Conservation (phyloP, 441 rosid genomes). For the Adansonia grandidieri region DNA sequence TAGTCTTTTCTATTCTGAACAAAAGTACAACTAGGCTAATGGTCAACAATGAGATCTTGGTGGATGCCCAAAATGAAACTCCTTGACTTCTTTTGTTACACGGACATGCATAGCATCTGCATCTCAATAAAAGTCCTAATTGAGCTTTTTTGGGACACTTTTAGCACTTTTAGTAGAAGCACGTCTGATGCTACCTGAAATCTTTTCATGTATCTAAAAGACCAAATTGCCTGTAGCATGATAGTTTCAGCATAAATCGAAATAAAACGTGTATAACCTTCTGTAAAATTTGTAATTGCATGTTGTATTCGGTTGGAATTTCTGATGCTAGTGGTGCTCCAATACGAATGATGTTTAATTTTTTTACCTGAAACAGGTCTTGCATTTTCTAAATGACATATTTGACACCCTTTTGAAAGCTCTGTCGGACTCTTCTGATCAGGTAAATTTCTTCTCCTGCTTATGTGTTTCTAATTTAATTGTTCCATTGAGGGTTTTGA, state of each 20-base stretch:
- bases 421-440: slow-evolving; percentile 90
- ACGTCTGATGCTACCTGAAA: not conserved
- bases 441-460: slow-evolving; percentile 53
- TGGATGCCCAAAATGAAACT: not conserved
- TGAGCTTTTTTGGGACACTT: not conserved
- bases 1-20: not conserved
- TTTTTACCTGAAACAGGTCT: slow-evolving; percentile 65
- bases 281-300: not conserved
- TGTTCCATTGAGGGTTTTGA: too few relatives aligned
- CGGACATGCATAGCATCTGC: not conserved
- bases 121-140: not conserved
- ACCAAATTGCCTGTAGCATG: not conserved
- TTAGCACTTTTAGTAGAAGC: not conserved
- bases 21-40: not conserved
- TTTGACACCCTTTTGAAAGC: slow-evolving; percentile 90
- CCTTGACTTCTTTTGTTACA: not conserved
- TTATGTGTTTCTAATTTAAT: slow-evolving; percentile 19
- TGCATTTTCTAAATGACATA: slow-evolving; percentile 77
- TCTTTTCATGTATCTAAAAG: slow-evolving; percentile 9
- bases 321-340: slow-evolving; percentile 15
- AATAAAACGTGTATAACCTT: not conserved
- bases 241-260: not conserved
- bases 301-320: not conserved
- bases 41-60: not conserved
- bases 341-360: slow-evolving; percentile 13